phyloP scores from a whole-genome alignment of 2,329 filamentous ascomycete genomes.

The Cadophora malorum region DNA sequence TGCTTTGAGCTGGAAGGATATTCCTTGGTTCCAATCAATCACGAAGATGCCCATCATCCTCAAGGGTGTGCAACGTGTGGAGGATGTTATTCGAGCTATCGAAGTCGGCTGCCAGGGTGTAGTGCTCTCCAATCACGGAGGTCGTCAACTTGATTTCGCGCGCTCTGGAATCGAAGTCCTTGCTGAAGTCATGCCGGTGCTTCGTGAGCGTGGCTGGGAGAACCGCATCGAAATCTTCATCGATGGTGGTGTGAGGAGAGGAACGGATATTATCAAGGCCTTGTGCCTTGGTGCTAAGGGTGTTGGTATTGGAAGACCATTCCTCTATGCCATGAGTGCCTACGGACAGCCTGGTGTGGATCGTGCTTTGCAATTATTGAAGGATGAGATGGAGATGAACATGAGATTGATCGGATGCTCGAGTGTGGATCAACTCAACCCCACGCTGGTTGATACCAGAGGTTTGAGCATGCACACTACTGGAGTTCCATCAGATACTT shows the following conservation, averaged over 20 bases:
- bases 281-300: conserved; percentile 90
- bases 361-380: conserved; percentile 88
- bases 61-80: conserved; percentile 95
- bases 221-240: conserved; percentile 85
- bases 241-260: conserved; percentile 88
- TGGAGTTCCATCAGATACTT: conserved; percentile 64
- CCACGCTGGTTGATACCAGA: conserved; percentile 78
- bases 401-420: conserved; percentile 91
- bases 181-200: conserved; percentile 89
- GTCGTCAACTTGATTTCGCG: conserved; percentile 90
- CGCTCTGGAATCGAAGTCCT: conserved; percentile 89
- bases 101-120: conserved; percentile 85
- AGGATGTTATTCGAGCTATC: conserved; percentile 89
- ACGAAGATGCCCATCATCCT: conserved; percentile 95
- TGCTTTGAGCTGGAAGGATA: conserved; percentile 89
- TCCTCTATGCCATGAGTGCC: conserved; percentile 94
- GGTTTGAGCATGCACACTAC: conserved; percentile 69
- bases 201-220: conserved; percentile 75
- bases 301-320: conserved; percentile 92
- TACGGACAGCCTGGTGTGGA: conserved; percentile 90
- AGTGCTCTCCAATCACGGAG: conserved; percentile 95
- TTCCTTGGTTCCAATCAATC: conserved; percentile 89
- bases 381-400: conserved; percentile 99
- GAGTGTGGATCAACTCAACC: conserved; percentile 77
- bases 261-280: conserved; percentile 94